phyloP scores from a whole-genome alignment of 495 filamentous ascomycete genomes.

The Geopyxis carbonaria region DNA sequence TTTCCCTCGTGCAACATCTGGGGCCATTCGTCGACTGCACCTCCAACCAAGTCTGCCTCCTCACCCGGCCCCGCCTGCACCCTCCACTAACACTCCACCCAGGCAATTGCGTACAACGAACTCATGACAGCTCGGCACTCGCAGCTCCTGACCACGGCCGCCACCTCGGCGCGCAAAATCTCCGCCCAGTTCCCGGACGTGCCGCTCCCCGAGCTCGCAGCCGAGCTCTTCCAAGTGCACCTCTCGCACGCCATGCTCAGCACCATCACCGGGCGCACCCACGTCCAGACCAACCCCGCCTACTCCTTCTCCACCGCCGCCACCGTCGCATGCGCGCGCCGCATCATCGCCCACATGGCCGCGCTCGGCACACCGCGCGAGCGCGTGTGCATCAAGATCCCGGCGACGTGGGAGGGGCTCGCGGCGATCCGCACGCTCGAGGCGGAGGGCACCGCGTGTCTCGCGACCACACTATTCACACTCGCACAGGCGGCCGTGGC shows the following conservation, averaged over 20 bases:
- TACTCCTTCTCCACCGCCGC: constrained; percentile 36
- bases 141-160: constrained; percentile 31
- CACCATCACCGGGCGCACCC: constrained; percentile 37
- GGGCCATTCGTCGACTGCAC: constrained; percentile 49
- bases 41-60: constrained; percentile 43
- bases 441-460: constrained; percentile 33
- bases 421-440: constrained; percentile 44
- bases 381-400: constrained; percentile 46
- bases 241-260: constrained; percentile 36
- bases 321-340: constrained; percentile 37
- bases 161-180: constrained; percentile 28
- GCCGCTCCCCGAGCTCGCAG: constrained; percentile 34
- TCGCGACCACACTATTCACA: constrained; percentile 47
- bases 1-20: constrained; percentile 35
- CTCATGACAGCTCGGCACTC: constrained; percentile 35
- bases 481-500: constrained; percentile 41
- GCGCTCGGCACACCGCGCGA: constrained; percentile 34
- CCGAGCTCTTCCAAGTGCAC: constrained; percentile 41
- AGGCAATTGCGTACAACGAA: constrained; percentile 45
- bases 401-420: constrained; percentile 46
- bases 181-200: constrained; percentile 28
- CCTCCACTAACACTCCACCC: constrained; percentile 49
- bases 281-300: constrained; percentile 46
- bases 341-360: constrained; percentile 34
- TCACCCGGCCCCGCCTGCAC: neutral